Conservation (phyloP, 140 eudicot species). For the Ambrosia hybrid region DNA sequence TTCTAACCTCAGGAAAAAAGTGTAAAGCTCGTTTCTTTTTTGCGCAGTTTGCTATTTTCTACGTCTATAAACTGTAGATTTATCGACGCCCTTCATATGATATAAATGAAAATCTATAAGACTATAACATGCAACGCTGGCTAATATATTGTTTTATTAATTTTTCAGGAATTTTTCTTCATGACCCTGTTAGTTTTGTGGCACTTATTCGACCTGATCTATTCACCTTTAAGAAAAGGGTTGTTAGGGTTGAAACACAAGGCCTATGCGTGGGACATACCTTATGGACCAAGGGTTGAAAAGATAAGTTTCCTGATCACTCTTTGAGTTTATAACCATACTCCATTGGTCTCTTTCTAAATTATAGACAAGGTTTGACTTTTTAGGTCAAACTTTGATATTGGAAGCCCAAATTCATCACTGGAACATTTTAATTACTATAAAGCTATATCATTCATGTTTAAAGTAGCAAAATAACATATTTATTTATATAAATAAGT, state of each 20-base stretch:
- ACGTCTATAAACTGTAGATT: background rate
- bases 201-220: conserved; percentile 87
- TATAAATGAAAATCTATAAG: background rate
- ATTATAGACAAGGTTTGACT: background rate
- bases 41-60: background rate
- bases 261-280: conserved; percentile 90
- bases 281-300: conserved; percentile 90
- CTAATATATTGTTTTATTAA: background rate
- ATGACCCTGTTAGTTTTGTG: conserved; percentile 84
- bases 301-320: conserved; percentile 31
- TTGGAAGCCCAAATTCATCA: background rate
- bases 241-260: conserved; percentile 93
- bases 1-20: background rate
- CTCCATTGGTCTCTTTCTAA: background rate
- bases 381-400: background rate
- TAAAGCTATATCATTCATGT: background rate
- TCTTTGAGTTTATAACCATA: conserved; percentile 3
- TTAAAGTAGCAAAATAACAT: background rate
- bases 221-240: conserved; percentile 74
- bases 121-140: background rate
- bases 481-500: background rate
- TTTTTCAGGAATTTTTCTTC: conserved; percentile 71
- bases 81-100: background rate
- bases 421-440: background rate
- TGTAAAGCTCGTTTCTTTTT: background rate